A percentile compares a stretch with the other conserved stretches of the same genome.
These are phyloP conservation scores for Penicillium tannophilum DNA, from an alignment of 495 filamentous ascomycete species.

Conservation along the genomic window DNA sequence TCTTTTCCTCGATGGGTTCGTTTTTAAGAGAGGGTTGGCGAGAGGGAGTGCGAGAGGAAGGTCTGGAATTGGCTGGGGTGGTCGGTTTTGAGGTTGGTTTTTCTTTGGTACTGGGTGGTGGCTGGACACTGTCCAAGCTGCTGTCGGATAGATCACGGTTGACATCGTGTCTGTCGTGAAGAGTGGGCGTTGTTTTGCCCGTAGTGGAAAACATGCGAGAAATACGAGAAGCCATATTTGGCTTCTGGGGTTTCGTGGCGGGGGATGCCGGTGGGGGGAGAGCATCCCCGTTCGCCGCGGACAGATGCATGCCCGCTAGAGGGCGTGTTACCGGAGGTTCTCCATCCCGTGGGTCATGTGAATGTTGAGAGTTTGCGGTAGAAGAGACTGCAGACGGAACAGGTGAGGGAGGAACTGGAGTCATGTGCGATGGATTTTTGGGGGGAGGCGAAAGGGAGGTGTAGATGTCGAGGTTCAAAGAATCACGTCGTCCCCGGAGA, in stretches of 20 bases:
- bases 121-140: slow-evolving; percentile 41
- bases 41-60: slow-evolving; percentile 41
- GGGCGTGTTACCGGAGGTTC: slow-evolving; percentile 49
- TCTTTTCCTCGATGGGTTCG: slow-evolving; percentile 32
- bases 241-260: slow-evolving; percentile 44
- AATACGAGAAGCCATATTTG: slow-evolving; percentile 59
- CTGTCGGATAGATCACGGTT: slow-evolving; percentile 45
- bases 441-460: neutral
- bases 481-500: slow-evolving; percentile 20
- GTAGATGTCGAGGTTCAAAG: slow-evolving; percentile 1
- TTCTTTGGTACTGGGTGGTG: slow-evolving; percentile 29
- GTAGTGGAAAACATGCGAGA: slow-evolving; percentile 61
- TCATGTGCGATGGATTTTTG: slow-evolving; percentile 46
- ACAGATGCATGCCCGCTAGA: slow-evolving; percentile 50
- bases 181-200: slow-evolving; percentile 32
- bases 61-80: slow-evolving; percentile 37
- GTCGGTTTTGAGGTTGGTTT: slow-evolving; percentile 39
- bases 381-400: slow-evolving; percentile 50
- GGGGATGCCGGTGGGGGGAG: slow-evolving; percentile 33
- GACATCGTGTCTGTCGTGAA: slow-evolving; percentile 31
- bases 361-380: slow-evolving; percentile 44
- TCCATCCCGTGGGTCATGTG: slow-evolving; percentile 44
- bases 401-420: slow-evolving; percentile 48
- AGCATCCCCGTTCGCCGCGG: slow-evolving; percentile 40
- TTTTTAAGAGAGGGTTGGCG: slow-evolving; percentile 48